These are phyloP conservation scores for Syzygium malaccense DNA, from an alignment of 441 rosid species.

Conservation along the genomic window DNA sequence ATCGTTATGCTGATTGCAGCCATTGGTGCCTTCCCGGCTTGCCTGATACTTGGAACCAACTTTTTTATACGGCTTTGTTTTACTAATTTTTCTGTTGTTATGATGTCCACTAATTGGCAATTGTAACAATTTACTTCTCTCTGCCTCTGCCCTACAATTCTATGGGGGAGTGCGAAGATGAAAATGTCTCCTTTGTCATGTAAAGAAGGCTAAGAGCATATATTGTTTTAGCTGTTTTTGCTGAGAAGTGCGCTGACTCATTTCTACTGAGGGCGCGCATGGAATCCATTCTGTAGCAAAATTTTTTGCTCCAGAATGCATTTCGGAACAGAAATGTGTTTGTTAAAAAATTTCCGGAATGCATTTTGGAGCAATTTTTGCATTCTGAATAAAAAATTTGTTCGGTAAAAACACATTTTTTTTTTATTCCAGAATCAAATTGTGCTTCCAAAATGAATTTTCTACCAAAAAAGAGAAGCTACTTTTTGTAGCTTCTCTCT, in stretches of 20 bases:
- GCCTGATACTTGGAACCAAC: slow-evolving; percentile 91
- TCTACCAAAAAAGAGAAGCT: too few relatives aligned
- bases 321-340: too few relatives aligned
- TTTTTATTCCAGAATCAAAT: too few relatives aligned
- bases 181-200: neutral
- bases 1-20: slow-evolving; percentile 82
- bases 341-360: too few relatives aligned
- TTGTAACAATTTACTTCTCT: neutral
- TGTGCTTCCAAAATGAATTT: too few relatives aligned
- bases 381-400: too few relatives aligned
- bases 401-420: too few relatives aligned
- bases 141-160: neutral
- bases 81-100: slow-evolving; percentile 9
- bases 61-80: slow-evolving; percentile 59
- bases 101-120: neutral
- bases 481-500: too few relatives aligned
- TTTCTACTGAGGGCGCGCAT: too few relatives aligned
- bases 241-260: slow-evolving; percentile 1
- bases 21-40: slow-evolving; percentile 99
- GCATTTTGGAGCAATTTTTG: too few relatives aligned
- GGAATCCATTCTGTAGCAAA: too few relatives aligned
- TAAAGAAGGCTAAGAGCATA: neutral
- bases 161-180: neutral
- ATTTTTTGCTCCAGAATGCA: too few relatives aligned
- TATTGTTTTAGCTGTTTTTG: neutral